A percentile compares a stretch with the other conserved stretches of the same genome.
phyloP scores from a whole-genome alignment of 768 basidiomycete species.

The Lactarius sanguifluus region DNA sequence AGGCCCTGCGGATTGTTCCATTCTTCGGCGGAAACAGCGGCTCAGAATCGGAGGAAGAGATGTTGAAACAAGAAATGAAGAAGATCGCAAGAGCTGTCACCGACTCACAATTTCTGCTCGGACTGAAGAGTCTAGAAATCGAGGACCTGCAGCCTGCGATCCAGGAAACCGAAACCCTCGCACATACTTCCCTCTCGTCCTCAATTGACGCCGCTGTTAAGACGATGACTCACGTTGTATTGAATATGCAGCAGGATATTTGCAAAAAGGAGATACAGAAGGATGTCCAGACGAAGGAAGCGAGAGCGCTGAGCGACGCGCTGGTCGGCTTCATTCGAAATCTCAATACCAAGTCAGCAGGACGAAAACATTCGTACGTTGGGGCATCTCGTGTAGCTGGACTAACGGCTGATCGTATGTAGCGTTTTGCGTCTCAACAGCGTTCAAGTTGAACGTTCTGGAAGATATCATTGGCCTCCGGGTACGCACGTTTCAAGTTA shows the following conservation, averaged over 20 bases:
- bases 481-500: too few relatives aligned
- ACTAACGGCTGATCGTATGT: neutral
- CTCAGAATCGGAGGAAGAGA: neutral
- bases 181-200: slow-evolving; percentile 3
- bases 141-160: neutral
- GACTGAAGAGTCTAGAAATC: slow-evolving; percentile 6
- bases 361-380: slow-evolving; percentile 3
- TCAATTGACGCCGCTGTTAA: neutral
- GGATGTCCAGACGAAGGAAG: neutral
- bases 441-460: slow-evolving; percentile 3
- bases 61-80: slow-evolving; percentile 9
- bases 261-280: slow-evolving; percentile 9
- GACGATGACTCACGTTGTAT: neutral
- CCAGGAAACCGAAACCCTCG: neutral
- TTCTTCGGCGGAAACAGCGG: neutral
- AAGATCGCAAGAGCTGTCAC: neutral
- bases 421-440: slow-evolving; percentile 3
- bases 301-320: neutral
- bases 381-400: neutral
- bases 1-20: neutral
- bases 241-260: slow-evolving; percentile 8
- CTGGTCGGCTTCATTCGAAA: slow-evolving; percentile 10
- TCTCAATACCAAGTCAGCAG: neutral
- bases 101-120: slow-evolving; percentile 18
- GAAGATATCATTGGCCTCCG: neutral